Evolutionary conservation across 768 basidiomycete species (phyloP).

Genomic region (Mycena rosella): DNA sequence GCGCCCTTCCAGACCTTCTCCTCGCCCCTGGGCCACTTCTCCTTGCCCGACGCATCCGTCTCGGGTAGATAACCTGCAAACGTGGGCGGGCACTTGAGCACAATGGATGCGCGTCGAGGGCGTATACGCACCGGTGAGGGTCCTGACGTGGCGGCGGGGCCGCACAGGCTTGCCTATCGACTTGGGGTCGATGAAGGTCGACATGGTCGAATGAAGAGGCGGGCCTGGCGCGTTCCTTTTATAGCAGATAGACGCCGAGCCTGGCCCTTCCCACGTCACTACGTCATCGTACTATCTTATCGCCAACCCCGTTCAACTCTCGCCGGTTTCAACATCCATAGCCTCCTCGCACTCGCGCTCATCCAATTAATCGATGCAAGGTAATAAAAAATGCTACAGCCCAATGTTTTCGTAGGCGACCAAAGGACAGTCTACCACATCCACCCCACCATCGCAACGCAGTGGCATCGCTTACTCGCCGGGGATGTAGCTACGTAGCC

Average conservation of each 20-base stretch:
- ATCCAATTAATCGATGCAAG: background rate
- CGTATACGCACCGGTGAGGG: slow-evolving; percentile 66
- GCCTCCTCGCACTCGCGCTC: background rate
- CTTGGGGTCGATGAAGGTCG: slow-evolving; percentile 73
- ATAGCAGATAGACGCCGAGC: background rate
- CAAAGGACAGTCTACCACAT: too few species aligned
- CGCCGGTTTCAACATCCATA: background rate
- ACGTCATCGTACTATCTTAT: background rate
- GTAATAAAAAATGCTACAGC: background rate
- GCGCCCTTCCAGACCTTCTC: slow-evolving; percentile 80
- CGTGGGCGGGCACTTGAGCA: too few species aligned
- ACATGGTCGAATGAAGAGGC: slow-evolving; percentile 57
- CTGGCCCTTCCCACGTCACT: background rate
- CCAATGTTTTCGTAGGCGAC: too few species aligned
- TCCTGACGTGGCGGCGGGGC: slow-evolving; percentile 75
- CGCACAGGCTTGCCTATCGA: slow-evolving; percentile 73
- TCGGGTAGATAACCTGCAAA: slow-evolving; percentile 81
- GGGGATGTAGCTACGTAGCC: too few species aligned
- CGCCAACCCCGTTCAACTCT: background rate
- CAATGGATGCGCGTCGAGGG: too few species aligned
- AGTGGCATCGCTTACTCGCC: too few species aligned
- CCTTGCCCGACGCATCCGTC: slow-evolving; percentile 79
- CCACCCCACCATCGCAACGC: too few species aligned
- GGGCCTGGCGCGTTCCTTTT: background rate
- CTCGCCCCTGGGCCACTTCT: slow-evolving; percentile 88